These are phyloP conservation scores for Sporothrix globosa DNA, from an alignment of 2,329 filamentous ascomycete genomes.

Conservation along the genomic window DNA sequence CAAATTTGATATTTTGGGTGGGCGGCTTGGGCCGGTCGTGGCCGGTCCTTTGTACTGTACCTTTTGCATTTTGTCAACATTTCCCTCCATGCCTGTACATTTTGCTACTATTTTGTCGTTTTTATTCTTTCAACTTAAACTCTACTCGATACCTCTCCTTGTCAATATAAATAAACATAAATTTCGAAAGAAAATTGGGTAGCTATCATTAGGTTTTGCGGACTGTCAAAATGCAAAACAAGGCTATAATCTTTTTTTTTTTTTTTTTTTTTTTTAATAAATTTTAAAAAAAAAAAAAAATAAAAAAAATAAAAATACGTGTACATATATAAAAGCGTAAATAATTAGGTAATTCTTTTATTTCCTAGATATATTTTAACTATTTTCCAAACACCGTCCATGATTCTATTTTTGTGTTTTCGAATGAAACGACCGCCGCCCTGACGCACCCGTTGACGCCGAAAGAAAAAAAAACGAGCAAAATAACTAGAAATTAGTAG, in stretches of 20 bases:
- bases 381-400: neutral
- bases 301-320: neutral
- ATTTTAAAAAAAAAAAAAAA: neutral
- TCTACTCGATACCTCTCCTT: constrained; percentile 29
- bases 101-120: no score
- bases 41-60: constrained; percentile 11
- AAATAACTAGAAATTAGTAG: neutral
- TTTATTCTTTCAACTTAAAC: neutral
- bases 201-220: neutral
- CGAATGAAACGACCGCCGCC: constrained; percentile 10
- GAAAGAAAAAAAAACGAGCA: neutral
- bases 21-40: neutral
- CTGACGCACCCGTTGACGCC: constrained; percentile 19
- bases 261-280: no score
- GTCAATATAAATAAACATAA: constrained; percentile 7
- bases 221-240: no score
- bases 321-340: neutral
- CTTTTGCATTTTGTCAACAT: constrained; percentile 12
- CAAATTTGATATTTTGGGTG: neutral
- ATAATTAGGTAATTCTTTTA: neutral
- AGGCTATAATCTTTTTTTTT: neutral
- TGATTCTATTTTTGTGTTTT: constrained; percentile 21
- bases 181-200: neutral
- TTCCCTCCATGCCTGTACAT: neutral
- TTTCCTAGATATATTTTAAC: neutral